Base-by-base conservation (phyloP, 1,284 basidiomycete genomes). In the Apiotrichum siamense region DNA sequence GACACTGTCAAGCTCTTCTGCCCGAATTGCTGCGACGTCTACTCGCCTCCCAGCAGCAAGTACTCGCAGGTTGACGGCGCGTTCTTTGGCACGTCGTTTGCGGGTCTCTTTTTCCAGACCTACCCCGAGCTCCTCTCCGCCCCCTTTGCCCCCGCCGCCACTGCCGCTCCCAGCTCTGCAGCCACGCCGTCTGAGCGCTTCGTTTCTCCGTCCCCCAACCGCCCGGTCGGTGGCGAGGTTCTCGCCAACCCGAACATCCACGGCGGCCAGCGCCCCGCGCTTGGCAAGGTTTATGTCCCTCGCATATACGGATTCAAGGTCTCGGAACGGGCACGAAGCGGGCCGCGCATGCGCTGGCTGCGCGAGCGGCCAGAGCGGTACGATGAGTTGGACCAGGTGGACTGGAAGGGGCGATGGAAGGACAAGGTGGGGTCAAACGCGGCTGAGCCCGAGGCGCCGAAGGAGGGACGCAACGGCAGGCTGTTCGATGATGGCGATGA, bases 1-100 rank as follows among this genome's bases (percentile, higher is more conserved):
- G 96, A 98, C 72, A 98, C 93, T 0, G 96, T 99, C 67, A 98
- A 98, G 75, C 81, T 99, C 44, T 98, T 87, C 75, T 99, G 96
- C 74, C 91, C 96, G 10, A 97, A 96, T 72, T 99, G 96, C 75
- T 87, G 94, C 62, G 96, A 99, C 70, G 89, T 96, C 61, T 99
- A 97, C 74, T 81, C 84, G 1, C 96, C 96, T 3, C 93, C 94
- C 4, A 93, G 88, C 75, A 92, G 88, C 71, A 84, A 93, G 44
- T 99, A 92, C 74, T 88, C 92, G 69, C 88, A 89, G 21, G 90
- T 99, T 27, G 96, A 99, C 74, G 96, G 92, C 52, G 94, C 96
- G 18, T 99, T 97, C 77, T 99, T 99, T 75, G 96, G 96, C 21
- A 97, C 96, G 0, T 97, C 96, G 9, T 99, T 99, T 73, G 82